Evolutionary conservation across 345 rosid genomes (phyloP).

Genomic region (Gossypium rotundifolium): DNA sequence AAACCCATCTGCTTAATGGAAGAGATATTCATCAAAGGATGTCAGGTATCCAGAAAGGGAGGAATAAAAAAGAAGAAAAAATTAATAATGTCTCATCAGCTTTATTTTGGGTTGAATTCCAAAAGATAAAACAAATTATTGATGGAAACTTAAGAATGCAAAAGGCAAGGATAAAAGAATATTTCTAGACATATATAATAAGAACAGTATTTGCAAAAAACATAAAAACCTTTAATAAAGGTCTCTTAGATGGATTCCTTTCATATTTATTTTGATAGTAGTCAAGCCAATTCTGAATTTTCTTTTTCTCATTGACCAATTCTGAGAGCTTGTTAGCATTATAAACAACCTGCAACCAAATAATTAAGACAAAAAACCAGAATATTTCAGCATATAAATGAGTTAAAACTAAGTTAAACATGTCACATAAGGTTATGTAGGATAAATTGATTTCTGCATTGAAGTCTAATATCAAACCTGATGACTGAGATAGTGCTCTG

Average conservation of each 20-base stretch:
- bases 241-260: slow-evolving; percentile 54
- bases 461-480: slow-evolving; percentile 47
- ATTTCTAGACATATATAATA: background rate
- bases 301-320: slow-evolving; percentile 57
- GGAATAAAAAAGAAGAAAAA: background rate
- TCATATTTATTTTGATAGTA: slow-evolving; percentile 67
- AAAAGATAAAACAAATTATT: background rate
- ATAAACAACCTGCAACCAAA: slow-evolving; percentile 59
- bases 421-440: background rate
- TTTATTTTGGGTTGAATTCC: background rate
- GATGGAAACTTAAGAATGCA: background rate
- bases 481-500: slow-evolving; percentile 69
- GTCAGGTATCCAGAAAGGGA: slow-evolving; percentile 8
- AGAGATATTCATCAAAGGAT: slow-evolving; percentile 6
- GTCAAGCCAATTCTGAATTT: slow-evolving; percentile 76
- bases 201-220: background rate
- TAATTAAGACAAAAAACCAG: background rate
- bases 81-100: background rate
- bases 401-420: background rate
- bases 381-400: background rate
- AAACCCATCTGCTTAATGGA: slow-evolving; percentile 50
- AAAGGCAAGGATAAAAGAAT: background rate
- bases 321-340: slow-evolving; percentile 66
- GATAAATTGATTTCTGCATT: background rate
- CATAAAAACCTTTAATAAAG: slow-evolving; percentile 47